Evolutionary conservation across 768 basidiomycete species (phyloP), one percentile per base, ranked within the genome.

Genomic region (Podaxis pistillaris): DNA sequence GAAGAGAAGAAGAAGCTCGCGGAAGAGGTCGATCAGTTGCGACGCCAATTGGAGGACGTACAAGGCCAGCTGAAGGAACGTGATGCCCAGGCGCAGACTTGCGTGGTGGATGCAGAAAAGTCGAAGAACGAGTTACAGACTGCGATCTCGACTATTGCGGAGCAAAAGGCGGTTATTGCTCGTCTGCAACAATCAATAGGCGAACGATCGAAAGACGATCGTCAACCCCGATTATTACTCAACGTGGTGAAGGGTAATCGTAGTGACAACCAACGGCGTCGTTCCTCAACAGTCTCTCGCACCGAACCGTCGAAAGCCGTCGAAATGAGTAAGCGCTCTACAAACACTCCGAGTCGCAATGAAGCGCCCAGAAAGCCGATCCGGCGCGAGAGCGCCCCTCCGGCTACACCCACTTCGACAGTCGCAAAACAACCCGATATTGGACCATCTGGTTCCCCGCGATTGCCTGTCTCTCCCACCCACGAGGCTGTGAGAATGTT

Each of bases 181-280:
- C 58, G 58, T 59, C 36, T 59, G 19, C 58, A 59, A 28, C 49
- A 59, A 5, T 37, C 58, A 5, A 15, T 59, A 33, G 49, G 49
- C 15, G 58, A 59, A 26, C 49, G 15, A 17, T 26, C 36, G 47
- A 59, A 38, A 15, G 58, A 59, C n/a, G 58, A 59, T 4, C 57
- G 26, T 12, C 17, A 38, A 38, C 58, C 58, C 22, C 47, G 33
- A 19, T 15, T 59, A 3, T 12, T 46, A 13, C 58, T 50, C 36
- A 59, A 22, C 26, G 12, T 51, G 13, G 37, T 37, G 36, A 50
- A 50, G 19, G 15, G 30, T 9, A 19, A 11, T 15, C 44, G 44
- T 17, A 19, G n/a, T 5, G 44, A 46, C 44, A 46, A 19, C 44
- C n/a, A 9, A 46, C 44, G 19, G 9, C 44, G 44, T 46, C n/a